These are phyloP conservation scores for Globisporangium viniferum DNA, from an alignment of 352 stramenopile species.

Conservation along the genomic window DNA sequence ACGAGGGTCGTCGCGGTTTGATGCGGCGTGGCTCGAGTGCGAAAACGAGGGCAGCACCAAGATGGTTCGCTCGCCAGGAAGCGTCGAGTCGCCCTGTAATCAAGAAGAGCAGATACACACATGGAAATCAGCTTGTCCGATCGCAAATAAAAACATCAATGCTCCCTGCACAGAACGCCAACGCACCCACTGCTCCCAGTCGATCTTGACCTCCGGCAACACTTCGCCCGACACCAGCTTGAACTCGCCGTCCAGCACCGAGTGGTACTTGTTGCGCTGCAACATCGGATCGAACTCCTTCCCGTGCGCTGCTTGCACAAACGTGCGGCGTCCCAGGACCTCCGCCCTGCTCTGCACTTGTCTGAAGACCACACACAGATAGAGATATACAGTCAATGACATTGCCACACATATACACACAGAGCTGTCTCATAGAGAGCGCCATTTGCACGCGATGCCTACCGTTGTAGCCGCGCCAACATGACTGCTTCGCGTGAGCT, in stretches of 20 bases:
- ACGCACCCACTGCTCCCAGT: slow-evolving; percentile 79
- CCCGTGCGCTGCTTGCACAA: slow-evolving; percentile 32
- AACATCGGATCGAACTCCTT: slow-evolving; percentile 27
- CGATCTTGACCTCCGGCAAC: slow-evolving; percentile 58
- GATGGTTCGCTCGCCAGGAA: slow-evolving; percentile 71
- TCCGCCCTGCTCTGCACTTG: not conserved
- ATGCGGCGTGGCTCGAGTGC: slow-evolving; percentile 82
- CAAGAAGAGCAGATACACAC: not conserved
- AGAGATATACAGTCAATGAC: not conserved
- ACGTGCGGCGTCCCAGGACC: slow-evolving; percentile 25
- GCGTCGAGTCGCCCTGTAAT: slow-evolving; percentile 52
- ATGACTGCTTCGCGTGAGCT: slow-evolving; percentile 7
- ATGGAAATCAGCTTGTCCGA: not conserved
- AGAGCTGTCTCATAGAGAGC: not conserved
- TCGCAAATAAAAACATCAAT: not conserved
- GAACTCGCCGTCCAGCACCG: slow-evolving; percentile 60
- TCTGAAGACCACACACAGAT: not conserved
- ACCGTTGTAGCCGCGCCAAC: slow-evolving; percentile 9
- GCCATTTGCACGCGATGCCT: not conserved
- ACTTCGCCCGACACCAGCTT: slow-evolving; percentile 48
- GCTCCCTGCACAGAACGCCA: not conserved
- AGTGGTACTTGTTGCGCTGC: slow-evolving; percentile 73
- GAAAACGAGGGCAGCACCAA: slow-evolving; percentile 84
- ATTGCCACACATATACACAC: not conserved
- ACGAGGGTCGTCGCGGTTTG: slow-evolving; percentile 73